These are phyloP conservation scores for Clavariopsis aquatica DNA, from an alignment of 495 filamentous ascomycete genomes.

Conservation along the genomic window DNA sequence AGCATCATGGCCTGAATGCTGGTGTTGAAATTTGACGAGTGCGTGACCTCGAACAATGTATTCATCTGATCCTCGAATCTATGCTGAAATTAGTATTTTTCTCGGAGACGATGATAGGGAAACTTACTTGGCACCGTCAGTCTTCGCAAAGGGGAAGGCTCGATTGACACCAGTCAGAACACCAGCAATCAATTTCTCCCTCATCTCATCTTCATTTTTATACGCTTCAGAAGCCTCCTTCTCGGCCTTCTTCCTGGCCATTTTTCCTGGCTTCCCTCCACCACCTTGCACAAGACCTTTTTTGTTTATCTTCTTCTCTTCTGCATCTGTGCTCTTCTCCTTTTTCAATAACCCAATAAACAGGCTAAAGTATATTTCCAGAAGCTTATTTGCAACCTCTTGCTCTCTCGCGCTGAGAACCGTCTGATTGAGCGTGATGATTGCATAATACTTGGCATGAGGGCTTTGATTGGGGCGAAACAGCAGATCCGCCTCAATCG, in stretches of 20 bases:
- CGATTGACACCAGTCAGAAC: constrained; percentile 93
- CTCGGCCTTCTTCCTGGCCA: constrained; percentile 51
- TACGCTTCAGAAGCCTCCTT: constrained; percentile 55
- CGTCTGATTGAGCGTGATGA: constrained; percentile 96
- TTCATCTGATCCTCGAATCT: constrained; percentile 81
- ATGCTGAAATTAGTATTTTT: constrained; percentile 1
- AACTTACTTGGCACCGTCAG: constrained; percentile 69
- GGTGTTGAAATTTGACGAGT: constrained; percentile 98
- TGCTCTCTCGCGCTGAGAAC: constrained; percentile 82
- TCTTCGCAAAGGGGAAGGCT: constrained; percentile 86
- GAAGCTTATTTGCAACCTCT: constrained; percentile 72
- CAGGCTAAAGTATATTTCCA: constrained; percentile 85
- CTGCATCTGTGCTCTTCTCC: constrained; percentile 41
- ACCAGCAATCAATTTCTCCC: constrained; percentile 86
- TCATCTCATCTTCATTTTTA: constrained; percentile 63
- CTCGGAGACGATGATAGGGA: neutral
- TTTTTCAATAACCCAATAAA: constrained; percentile 77
- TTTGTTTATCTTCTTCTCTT: constrained; percentile 30
- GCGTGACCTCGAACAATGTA: constrained; percentile 89
- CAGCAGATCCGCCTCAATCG: constrained; percentile 82
- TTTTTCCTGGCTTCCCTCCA: constrained; percentile 51
- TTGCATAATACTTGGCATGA: constrained; percentile 91
- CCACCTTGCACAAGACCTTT: constrained; percentile 55
- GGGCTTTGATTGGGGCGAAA: constrained; percentile 82
- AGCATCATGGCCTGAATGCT: constrained; percentile 94